These are phyloP conservation scores for Berberis thunbergii DNA, from an alignment of 164 flowering plant genomes.

Conservation along the genomic window DNA sequence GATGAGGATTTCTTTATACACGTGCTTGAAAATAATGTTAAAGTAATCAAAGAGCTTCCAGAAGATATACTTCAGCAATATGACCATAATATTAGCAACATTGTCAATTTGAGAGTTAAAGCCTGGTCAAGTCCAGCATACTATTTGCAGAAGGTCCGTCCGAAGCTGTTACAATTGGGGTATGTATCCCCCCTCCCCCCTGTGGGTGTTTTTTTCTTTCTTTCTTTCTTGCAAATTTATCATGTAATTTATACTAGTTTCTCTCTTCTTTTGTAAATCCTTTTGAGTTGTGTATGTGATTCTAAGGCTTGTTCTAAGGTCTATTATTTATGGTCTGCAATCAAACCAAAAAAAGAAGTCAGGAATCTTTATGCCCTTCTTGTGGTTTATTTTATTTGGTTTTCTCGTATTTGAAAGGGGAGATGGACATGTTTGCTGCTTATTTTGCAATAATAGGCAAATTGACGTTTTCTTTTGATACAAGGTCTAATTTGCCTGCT, in stretches of 20 bases:
- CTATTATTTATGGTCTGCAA: too few species aligned
- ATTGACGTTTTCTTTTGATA: not conserved
- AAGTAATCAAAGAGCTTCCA: constrained; percentile 68
- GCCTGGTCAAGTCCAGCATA: constrained; percentile 81
- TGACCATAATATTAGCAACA: constrained; percentile 81
- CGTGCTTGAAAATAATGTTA: constrained; percentile 57
- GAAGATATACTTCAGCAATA: constrained; percentile 57
- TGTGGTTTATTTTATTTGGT: too few species aligned
- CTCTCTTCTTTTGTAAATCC: too few species aligned
- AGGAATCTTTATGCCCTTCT: not conserved
- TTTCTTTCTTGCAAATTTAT: too few species aligned
- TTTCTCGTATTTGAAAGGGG: not conserved
- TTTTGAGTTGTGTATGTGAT: too few species aligned
- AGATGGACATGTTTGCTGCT: not conserved
- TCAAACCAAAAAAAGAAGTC: not conserved
- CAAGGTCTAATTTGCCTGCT: not conserved
- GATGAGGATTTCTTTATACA: constrained; percentile 85
- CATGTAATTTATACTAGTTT: too few species aligned
- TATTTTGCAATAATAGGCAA: not conserved
- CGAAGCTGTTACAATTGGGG: constrained; percentile 61
- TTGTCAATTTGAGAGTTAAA: constrained; percentile 76
- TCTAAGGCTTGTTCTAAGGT: too few species aligned
- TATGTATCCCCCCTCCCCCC: constrained; percentile 16
- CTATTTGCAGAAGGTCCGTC: constrained; percentile 75
- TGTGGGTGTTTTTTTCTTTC: too few species aligned